Base-by-base conservation (phyloP, 2,329 filamentous ascomycete species). In the Xylaria sp. region DNA sequence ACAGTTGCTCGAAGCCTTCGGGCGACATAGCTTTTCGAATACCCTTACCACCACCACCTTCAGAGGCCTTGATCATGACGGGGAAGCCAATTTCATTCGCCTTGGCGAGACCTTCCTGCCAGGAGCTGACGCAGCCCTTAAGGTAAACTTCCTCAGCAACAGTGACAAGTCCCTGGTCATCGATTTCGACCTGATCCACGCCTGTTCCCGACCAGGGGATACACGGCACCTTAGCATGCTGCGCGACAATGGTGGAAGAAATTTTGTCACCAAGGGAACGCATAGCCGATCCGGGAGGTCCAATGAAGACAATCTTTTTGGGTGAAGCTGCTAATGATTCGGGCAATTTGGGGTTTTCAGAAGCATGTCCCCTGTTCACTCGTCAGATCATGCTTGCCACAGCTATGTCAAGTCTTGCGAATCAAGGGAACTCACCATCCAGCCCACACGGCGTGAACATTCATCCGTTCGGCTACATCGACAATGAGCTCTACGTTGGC, bases 21-120 rank as follows among this genome's bases (percentile, higher is more conserved):
- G 96, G 92, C 63, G 81, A 81, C 63, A 91, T 82, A 67, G 94
- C 94, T 79, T 97, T 97, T 74, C 95, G 91, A 73, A 99, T 99
- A 83, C 94, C 94, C 82, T 99, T 99, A 74, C 94, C 94, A 79
- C 94, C 94, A 79, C 94, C 94, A 79, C 94, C 94, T 80, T 99
- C 94, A 2, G 94, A 97, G n/a, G 94, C 94, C 82, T 99, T 99
- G 76, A 99, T 91, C 94, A 99, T 99, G 80, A 99, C 90, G 13
- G 94, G 94, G 80, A 99, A 99, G 67, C 94, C 94, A 74, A 99
- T 99, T 72, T 91, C 83, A 74, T 84, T 86, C 61, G 94, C 94
- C 72, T 89, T 92, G 71, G 84, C 79, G 54, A 99, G 83, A 77
- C 93, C 94, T 77, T 99, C 92, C 76, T 96, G 80, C 76, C 91